phyloP scores from a whole-genome alignment of 805 yeast species.

The Priceomyces melissophilus region DNA sequence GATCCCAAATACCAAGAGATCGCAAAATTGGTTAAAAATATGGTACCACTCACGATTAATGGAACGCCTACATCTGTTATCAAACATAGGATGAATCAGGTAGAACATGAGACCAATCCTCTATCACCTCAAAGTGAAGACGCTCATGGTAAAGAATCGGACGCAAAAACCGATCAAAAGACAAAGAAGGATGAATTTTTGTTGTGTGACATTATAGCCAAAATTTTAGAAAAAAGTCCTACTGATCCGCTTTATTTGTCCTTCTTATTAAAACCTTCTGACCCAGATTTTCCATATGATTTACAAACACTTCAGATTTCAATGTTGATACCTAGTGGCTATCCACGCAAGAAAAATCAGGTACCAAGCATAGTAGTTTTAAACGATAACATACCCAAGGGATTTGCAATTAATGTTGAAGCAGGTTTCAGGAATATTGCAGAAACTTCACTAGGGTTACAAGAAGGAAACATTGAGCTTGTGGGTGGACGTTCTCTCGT shows the following conservation, averaged over 20 bases:
- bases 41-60: constrained; percentile 35
- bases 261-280: constrained; percentile 52
- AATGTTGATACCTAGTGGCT: constrained; percentile 51
- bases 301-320: constrained; percentile 50
- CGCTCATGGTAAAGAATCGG: background rate
- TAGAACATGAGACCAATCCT: background rate
- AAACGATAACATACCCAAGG: constrained; percentile 68
- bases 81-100: background rate
- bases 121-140: constrained; percentile 5
- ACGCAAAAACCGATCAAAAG: constrained; percentile 3
- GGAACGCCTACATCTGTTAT: constrained; percentile 20
- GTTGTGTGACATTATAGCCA: constrained; percentile 13
- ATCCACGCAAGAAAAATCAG: constrained; percentile 42
- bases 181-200: constrained; percentile 6
- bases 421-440: constrained; percentile 53
- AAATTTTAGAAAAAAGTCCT: constrained; percentile 17
- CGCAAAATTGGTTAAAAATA: constrained; percentile 28
- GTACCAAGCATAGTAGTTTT: constrained; percentile 53
- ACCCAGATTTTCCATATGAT: constrained; percentile 73
- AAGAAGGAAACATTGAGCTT: constrained; percentile 24
- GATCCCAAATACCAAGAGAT: constrained; percentile 27
- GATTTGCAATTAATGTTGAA: constrained; percentile 65
- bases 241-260: constrained; percentile 34
- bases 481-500: constrained; percentile 49
- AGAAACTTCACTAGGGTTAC: constrained; percentile 18